phyloP scores from a whole-genome alignment of 768 basidiomycete genomes.

The Boletellus sp. region DNA sequence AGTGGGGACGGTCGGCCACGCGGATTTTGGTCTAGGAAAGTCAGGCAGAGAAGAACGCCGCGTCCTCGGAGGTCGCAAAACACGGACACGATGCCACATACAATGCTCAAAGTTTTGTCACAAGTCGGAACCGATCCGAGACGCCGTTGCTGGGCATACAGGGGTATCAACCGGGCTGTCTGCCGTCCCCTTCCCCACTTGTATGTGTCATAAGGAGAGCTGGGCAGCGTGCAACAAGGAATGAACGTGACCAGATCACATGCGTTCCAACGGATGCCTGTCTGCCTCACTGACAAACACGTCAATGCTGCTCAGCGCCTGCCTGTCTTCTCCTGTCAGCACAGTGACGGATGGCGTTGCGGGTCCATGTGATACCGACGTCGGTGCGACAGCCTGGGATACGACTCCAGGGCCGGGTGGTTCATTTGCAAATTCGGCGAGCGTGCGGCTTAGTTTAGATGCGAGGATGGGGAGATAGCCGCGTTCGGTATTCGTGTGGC shows the following conservation, averaged over 20 bases:
- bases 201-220: no score
- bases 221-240: background rate
- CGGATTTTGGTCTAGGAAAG: no score
- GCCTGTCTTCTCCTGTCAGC: constrained; percentile 32
- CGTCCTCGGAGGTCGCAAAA: no score
- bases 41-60: no score
- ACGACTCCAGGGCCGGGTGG: background rate
- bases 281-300: constrained; percentile 74
- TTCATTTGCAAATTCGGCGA: constrained; percentile 30
- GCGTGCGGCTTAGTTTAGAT: constrained; percentile 56
- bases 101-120: no score
- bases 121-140: no score
- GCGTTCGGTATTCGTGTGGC: constrained; percentile 94
- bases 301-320: constrained; percentile 37
- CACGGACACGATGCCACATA: no score
- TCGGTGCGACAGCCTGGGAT: constrained; percentile 12
- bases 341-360: constrained; percentile 1
- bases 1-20: no score
- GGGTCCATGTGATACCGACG: constrained; percentile 28
- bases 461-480: constrained; percentile 82
- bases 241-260: constrained; percentile 34
- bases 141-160: no score
- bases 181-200: no score
- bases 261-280: constrained; percentile 67
- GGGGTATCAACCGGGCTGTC: no score